Base-by-base conservation (phyloP, 2,329 filamentous ascomycete genomes). In the Ophiostoma australiae region DNA sequence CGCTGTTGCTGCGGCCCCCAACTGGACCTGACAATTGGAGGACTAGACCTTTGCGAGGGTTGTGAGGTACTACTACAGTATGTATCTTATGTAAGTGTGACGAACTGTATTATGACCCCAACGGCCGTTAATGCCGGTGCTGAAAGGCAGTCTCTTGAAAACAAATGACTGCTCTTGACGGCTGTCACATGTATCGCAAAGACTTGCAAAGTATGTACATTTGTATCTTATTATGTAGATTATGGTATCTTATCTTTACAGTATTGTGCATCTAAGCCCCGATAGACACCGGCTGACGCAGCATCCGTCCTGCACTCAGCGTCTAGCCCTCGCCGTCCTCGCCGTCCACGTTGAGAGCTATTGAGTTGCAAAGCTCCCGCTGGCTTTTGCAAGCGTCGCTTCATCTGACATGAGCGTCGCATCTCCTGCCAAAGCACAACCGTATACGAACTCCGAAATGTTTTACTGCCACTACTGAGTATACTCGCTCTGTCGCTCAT, bases 331-430 rank as follows among this genome's bases (percentile, higher is more conserved):
- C 23, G 52, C 20, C 52, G 11, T 58, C n/a, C 17, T 55, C 17
- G 52, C 52, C 23, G 20, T 13, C 10, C n/a, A 58, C 11, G 15
- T 48, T 48, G 6, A 48, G 6, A n/a, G 7, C 44, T 48, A 17
- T 7, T 8, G 15, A 44, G 41, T 44, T 17, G 15, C 15, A 44
- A 11, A 44, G 41, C 41, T 17, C 15, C 13, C 15, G 41, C 5
- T 44, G 41, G 15, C 4, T 10, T 44, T 17, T 15, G 41, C 5
- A 44, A 44, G 11, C 69, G 44, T 66, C 37, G 69, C 63, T 67
- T 48, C 48, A 41, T 39, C 63, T 70, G 69, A 70, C 69, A 70
- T 58, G 63, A 70, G 69, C 69, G 69, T 67, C 33, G 48, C 41
- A n/a, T 69, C 27, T 27, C 27, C 27, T 39, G 31, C 17, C 17